phyloP scores from a whole-genome alignment of 352 stramenopile genomes.

The Phytophthora sansomeana region DNA sequence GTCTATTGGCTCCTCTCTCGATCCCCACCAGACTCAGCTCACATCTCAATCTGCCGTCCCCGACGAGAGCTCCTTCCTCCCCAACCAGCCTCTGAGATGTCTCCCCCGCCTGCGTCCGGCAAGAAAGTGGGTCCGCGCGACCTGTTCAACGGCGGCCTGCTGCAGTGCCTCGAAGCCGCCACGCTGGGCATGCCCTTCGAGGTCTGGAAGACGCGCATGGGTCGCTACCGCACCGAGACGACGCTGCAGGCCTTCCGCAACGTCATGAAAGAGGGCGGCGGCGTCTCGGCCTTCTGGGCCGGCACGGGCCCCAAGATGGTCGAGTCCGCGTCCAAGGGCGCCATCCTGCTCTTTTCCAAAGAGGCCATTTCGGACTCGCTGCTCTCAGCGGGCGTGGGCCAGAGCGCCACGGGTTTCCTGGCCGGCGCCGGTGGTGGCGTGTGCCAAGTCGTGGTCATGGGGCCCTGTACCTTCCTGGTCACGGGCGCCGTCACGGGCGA shows the following conservation, averaged over 20 bases:
- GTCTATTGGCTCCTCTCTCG: slow-evolving; percentile 3
- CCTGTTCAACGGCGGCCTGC: slow-evolving; percentile 80
- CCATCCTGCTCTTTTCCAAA: slow-evolving; percentile 92
- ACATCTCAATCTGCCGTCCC: slow-evolving; percentile 27
- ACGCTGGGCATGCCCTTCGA: slow-evolving; percentile 93
- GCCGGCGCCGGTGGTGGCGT: slow-evolving; percentile 87
- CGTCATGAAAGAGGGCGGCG: slow-evolving; percentile 87
- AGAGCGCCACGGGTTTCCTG: slow-evolving; percentile 79
- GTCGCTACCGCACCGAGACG: slow-evolving; percentile 83
- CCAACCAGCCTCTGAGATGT: slow-evolving; percentile 19
- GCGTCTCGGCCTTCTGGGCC: slow-evolving; percentile 87
- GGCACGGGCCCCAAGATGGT: slow-evolving; percentile 93
- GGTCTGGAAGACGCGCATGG: slow-evolving; percentile 95
- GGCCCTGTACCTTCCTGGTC: slow-evolving; percentile 92
- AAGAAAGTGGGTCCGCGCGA: slow-evolving; percentile 87
- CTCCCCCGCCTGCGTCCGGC: slow-evolving; percentile 59
- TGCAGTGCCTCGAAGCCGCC: slow-evolving; percentile 90
- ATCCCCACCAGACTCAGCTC: slow-evolving; percentile 15
- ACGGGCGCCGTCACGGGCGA: slow-evolving; percentile 91
- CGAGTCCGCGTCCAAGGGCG: slow-evolving; percentile 90
- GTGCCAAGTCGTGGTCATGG: slow-evolving; percentile 92
- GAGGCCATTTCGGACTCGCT: slow-evolving; percentile 88
- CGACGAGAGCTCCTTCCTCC: not conserved
- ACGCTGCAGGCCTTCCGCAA: slow-evolving; percentile 89
- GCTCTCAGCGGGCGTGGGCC: slow-evolving; percentile 67